Percentiles rank a stretch among this genome's conserved stretches.
Conservation (phyloP, 768 basidiomycete genomes). For the Tremella yokohamensis region DNA sequence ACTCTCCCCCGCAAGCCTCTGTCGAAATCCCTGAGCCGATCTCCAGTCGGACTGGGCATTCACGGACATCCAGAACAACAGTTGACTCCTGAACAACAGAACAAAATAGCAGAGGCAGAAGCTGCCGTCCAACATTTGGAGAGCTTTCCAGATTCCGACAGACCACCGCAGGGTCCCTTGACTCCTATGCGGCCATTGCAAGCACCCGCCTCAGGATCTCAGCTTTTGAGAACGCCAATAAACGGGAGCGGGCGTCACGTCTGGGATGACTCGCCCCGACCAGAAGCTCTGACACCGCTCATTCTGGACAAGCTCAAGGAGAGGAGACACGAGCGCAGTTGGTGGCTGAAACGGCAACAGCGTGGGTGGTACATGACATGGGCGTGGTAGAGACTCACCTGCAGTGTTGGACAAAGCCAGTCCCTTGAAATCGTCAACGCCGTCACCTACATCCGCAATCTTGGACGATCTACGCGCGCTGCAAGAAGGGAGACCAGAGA, state of each 20-base stretch:
- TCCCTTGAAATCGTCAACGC: constrained; percentile 52
- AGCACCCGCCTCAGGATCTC: too few relatives aligned
- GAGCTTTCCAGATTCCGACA: too few relatives aligned
- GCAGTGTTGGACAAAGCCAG: constrained; percentile 58
- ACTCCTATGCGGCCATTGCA: too few relatives aligned
- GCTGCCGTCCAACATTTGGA: not conserved
- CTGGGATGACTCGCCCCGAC: constrained; percentile 78
- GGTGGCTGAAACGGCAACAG: constrained; percentile 77
- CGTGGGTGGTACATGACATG: constrained; percentile 56
- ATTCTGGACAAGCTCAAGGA: constrained; percentile 66
- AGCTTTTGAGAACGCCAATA: constrained; percentile 23
- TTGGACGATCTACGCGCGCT: constrained; percentile 61
- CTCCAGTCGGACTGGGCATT: constrained; percentile 2
- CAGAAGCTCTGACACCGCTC: constrained; percentile 58
- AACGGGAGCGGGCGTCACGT: constrained; percentile 1
- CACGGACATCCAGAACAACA: too few relatives aligned
- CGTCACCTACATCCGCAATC: constrained; percentile 54
- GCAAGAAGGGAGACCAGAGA: constrained; percentile 57
- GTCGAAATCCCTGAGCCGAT: constrained; percentile 1
- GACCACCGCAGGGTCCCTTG: too few relatives aligned
- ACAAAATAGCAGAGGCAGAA: constrained; percentile 4
- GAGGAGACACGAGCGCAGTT: constrained; percentile 66
- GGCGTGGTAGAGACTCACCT: constrained; percentile 29
- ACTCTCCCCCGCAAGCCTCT: constrained; percentile 16
- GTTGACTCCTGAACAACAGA: not conserved